Evolutionary conservation across 345 rosid genomes (phyloP), one percentile per base, ranked within the genome.

Genomic region (Arabis alpina): DNA sequence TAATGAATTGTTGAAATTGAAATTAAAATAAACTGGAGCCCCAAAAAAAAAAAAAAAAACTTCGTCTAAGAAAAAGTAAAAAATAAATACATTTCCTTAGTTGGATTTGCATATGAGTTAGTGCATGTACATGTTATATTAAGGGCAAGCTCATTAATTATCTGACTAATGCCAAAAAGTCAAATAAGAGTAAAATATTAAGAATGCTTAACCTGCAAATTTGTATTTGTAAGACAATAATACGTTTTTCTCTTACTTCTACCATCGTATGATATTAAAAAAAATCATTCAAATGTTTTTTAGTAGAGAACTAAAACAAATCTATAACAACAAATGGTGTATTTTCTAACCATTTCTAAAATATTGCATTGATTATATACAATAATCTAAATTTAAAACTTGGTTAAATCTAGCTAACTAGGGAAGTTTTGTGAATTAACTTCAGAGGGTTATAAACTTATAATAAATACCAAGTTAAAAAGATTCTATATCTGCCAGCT

Each of bases 101-200:
- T 73, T 57, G 53, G 66, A 57, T 72, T 74, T 59, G 74, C 65
- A 75, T 61, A 25, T 62, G 70, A 61, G 64, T 75, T 75, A 54
- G 74, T 68, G 74, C 74, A 61, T 19, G 52, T 28, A 54, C 15
- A 43, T 63, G 71, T 48, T 75, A 67, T 30, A 43, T 10, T 37
- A 54, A 53, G 39, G 27, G 53, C 23, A 19, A 19, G 23, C 23
- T 19, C 65, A 68, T 68, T 61, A 68, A 45, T 40, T 54, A 14
- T 54, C 74, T 54, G 70, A 62, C 75, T 62, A 75, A 61, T 69
- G 45, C 15, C 15, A 27, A 44, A 61, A 68, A 30, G 74, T 75
- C 74, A 75, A 68, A 61, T 41, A 52, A 39, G 37, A 27, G 6
- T 53, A 60, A 19, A 15, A 25, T 50, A 2, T 34, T 48, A 44